These are phyloP conservation scores for Sporisorium scitamineum DNA, from an alignment of 1,284 basidiomycete species.

Conservation along the genomic window DNA sequence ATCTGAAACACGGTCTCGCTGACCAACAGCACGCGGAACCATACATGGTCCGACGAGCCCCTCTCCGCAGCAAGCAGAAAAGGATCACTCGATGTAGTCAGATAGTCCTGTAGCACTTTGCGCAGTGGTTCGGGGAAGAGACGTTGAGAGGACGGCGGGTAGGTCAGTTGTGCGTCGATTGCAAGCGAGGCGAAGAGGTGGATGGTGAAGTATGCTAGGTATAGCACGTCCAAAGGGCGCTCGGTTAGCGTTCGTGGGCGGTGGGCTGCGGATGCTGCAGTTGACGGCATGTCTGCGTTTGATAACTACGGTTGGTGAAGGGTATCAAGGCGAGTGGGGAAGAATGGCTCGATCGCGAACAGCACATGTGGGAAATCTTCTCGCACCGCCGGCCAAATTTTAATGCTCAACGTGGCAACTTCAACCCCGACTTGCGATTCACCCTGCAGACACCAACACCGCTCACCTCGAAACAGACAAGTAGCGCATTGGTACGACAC, in stretches of 20 bases:
- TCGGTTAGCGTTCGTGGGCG: conserved; percentile 6
- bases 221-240: conserved; percentile 45
- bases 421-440: not conserved
- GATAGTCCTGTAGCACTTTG: conserved; percentile 42
- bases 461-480: not conserved
- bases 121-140: conserved; percentile 43
- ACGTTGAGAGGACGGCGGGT: conserved; percentile 38
- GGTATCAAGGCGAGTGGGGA: not conserved
- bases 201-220: conserved; percentile 52
- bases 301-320: not conserved
- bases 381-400: not conserved
- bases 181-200: conserved; percentile 49
- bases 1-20: conserved; percentile 53
- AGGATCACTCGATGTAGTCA: conserved; percentile 45
- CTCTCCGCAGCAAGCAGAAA: conserved; percentile 33
- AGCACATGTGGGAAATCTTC: not conserved
- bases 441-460: not conserved
- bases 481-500: not conserved
- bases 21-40: conserved; percentile 49
- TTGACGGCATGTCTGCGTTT: not conserved
- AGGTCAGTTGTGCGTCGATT: conserved; percentile 53
- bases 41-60: conserved; percentile 34
- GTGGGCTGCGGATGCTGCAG: not conserved
- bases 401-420: conserved; percentile 1
- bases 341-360: conserved; percentile 2